Evolutionary conservation across 345 rosid genomes (phyloP).

Genomic region (Linum usitatissimum): DNA sequence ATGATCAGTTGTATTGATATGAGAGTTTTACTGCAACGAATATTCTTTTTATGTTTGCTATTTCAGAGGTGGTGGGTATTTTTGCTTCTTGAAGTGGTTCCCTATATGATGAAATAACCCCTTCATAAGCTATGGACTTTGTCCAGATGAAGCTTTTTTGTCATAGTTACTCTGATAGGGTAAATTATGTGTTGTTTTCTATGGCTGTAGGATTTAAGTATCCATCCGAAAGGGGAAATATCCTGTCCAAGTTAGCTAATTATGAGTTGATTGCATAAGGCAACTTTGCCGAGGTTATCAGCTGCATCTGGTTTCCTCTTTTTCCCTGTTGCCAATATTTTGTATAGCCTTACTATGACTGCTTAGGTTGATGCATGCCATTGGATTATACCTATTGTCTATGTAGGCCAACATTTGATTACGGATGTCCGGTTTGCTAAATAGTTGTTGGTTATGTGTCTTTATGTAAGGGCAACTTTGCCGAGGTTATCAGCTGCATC

Average conservation of each 20-base stretch:
- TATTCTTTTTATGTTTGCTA: too few relatives aligned
- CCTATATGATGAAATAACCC: conserved; percentile 45
- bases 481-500: conserved; percentile 31
- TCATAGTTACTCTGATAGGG: conserved; percentile 90
- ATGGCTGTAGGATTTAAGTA: neutral
- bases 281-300: conserved; percentile 35
- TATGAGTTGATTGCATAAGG: too few relatives aligned
- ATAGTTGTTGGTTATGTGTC: too few relatives aligned
- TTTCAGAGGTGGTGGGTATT: neutral
- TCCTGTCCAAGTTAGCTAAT: neutral
- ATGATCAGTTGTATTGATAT: neutral
- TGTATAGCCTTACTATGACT: conserved; percentile 11
- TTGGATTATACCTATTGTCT: conserved; percentile 5
- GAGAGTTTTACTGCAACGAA: neutral
- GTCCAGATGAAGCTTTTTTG: conserved; percentile 55
- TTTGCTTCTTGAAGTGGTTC: neutral
- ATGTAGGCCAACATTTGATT: conserved; percentile 8
- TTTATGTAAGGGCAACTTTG: conserved; percentile 10
- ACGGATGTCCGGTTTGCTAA: neutral
- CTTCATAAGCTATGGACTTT: conserved; percentile 42
- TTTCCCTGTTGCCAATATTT: conserved; percentile 46
- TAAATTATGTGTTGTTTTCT: too few relatives aligned
- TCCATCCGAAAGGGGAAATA: too few relatives aligned
- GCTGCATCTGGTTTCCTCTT: conserved; percentile 26
- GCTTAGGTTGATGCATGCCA: conserved; percentile 7